Base-by-base conservation (phyloP, 441 rosid species). In the Populus hybrid region DNA sequence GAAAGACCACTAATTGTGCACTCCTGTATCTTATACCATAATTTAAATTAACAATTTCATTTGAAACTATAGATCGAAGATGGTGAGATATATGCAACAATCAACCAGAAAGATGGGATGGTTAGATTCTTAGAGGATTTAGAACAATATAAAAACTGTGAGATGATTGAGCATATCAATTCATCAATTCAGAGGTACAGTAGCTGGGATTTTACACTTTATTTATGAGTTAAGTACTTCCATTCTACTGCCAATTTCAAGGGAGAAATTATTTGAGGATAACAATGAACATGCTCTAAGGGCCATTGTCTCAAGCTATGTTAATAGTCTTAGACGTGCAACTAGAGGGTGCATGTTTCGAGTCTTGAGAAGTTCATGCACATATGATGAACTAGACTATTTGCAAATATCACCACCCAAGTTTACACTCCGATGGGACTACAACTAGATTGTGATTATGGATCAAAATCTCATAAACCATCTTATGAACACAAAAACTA, bases 31-130 rank as follows among this genome's bases (percentile, higher is more conserved):
- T 34, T 28, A 21, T 59, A 30, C 32, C 26, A 38, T 54, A 35
- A 14, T 50, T 3, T 50, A 8, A 16, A 35, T 40, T 77, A 76
- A 76, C 65, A 21, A 42, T 36, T 79, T 75, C 12, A 28, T 67
- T 42, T 66, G 28, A 71, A 83, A 81, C 72, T 81, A 76, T 81
- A 93, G 98, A 96, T 96, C 74, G 0, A 92, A 89, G 95, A 96
- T 84, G 98, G 98, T 82, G 93, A 94, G 88, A 96, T 96, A 86
- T 88, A 88, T 86, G 99, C 99, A n/a, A 83, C 92, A 70, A 96
- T 94, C 82, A 93, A 94, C 88, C 98, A 94, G 87, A 94, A 93
- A 87, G 98, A 94, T 79, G 98, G 99, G 57, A 96, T 96, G 99
- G 98, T 96, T 77, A 89, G 98, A 84, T 96, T 96, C 85, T 85